These are phyloP conservation scores for Crithidia mellificae DNA, from an alignment of 208 protist genomes.

Conservation along the genomic window DNA sequence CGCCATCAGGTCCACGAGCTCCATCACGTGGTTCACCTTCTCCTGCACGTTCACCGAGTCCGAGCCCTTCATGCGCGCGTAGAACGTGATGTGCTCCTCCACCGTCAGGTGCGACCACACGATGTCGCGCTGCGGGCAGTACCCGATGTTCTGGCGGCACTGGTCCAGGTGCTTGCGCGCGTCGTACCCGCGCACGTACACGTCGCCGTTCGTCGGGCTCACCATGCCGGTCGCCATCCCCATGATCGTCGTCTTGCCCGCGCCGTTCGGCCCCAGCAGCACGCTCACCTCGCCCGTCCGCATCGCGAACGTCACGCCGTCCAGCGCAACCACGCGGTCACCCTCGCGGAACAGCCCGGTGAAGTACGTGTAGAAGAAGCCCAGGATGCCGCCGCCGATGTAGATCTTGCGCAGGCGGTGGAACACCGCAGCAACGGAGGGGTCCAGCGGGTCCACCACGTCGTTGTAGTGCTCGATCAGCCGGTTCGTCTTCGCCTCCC, in stretches of 20 bases:
- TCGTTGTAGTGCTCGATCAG: conserved; percentile 52
- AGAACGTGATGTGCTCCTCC: conserved; percentile 93
- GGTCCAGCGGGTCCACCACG: conserved; percentile 38
- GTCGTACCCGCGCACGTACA: conserved; percentile 65
- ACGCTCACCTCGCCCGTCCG: conserved; percentile 70
- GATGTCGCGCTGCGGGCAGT: conserved; percentile 94
- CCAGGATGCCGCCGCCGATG: conserved; percentile 57
- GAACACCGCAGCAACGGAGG: conserved; percentile 43
- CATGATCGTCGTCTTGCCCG: conserved; percentile 85
- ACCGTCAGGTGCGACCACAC: conserved; percentile 91
- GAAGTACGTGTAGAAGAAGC: conserved; percentile 69
- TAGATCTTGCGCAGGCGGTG: conserved; percentile 64
- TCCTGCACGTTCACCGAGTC: conserved; percentile 45
- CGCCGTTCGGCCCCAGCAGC: conserved; percentile 86
- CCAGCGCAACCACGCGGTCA: conserved; percentile 58
- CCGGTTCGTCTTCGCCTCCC: not conserved
- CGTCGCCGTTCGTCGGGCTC: conserved; percentile 56
- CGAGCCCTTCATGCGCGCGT: conserved; percentile 87
- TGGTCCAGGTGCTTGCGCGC: conserved; percentile 52
- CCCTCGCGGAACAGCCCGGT: conserved; percentile 54
- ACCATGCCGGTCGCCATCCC: conserved; percentile 78
- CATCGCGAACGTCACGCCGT: conserved; percentile 72
- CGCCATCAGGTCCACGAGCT: conserved; percentile 57
- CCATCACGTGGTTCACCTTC: conserved; percentile 50
- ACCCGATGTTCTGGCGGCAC: conserved; percentile 86